Percentiles rank a stretch among this genome's conserved stretches.
These are phyloP conservation scores for Botryotinia calthae DNA, from an alignment of 2,329 filamentous ascomycete species.

Conservation along the genomic window DNA sequence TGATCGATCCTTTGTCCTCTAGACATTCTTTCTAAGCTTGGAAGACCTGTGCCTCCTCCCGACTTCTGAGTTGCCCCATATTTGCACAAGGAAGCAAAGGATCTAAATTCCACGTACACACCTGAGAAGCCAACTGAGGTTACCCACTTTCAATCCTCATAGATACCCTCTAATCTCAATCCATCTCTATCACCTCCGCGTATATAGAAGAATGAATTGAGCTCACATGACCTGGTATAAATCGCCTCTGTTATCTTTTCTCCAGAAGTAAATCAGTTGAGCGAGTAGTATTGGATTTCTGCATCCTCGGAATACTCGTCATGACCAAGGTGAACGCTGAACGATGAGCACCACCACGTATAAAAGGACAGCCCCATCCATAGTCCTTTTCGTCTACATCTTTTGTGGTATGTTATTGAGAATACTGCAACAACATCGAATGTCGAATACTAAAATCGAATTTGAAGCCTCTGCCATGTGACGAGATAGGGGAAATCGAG, in stretches of 20 bases:
- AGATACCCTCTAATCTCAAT: not conserved
- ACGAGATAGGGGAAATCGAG: not conserved
- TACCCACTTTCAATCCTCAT: not conserved
- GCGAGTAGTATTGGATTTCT: not conserved
- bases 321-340: not conserved
- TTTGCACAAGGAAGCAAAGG: not conserved
- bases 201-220: not conserved
- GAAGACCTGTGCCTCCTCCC: not conserved
- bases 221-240: not conserved
- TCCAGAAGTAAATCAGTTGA: not conserved
- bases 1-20: not conserved
- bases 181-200: not conserved
- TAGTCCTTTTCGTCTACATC: rapidly evolving
- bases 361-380: rapidly evolving
- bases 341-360: not conserved
- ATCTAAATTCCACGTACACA: not conserved
- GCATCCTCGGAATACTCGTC: not conserved
- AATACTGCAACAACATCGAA: rapidly evolving
- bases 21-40: not conserved
- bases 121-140: not conserved
- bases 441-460: not conserved
- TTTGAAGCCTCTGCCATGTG: not conserved
- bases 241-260: rapidly evolving
- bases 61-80: rapidly evolving
- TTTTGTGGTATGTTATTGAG: rapidly evolving